Base-by-base conservation (phyloP, 75 land plant genomes). In the Sequoiadendron giganteum region DNA sequence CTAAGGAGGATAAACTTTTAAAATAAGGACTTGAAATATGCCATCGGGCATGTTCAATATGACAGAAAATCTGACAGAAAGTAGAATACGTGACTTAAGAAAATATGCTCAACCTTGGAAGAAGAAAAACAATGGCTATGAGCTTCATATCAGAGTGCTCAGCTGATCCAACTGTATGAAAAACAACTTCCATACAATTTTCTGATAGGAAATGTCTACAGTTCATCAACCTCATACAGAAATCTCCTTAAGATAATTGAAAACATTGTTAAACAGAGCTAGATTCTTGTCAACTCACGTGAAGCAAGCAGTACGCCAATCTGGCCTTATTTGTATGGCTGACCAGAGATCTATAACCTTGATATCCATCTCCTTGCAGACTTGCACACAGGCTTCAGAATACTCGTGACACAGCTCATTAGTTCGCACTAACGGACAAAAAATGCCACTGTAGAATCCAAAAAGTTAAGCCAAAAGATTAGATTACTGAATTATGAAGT, bases 381-480 rank as follows among this genome's bases (percentile, higher is more conserved):
- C 90, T 45, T 91, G 89, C 89, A 93, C 85, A 87, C 96, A 96
- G 58, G 97, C 98, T 87, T 95, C 95, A 6, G 99, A 94, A 89
- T 98, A 98, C 61, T 36, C 88, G 83, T 85, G 87, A 85, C 99
- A 94, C 28, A 90, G 89, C 70, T 96, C 97, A 91, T 98, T 96
- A 76, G 97, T 93, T 42, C 99, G 93, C 38, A 93, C 94, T n/a
- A 95, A 25, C 0, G 54, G 52, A 47, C 34, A 3, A 47, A 82
- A 42, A 82, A 82, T 82, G 34, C 84, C 48, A 25, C 84, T 82
- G 84, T n/a, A 43, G 28, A 42, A 81, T 81, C 48, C 48, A 25
- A 43, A 82, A 47, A 8, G 45, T 81, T 42, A 81, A 14, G 13
- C 77, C 34, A 34, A 34, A 34, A 2, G 38, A 39, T 15, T 34